Base-by-base conservation (phyloP, 2,329 filamentous ascomycete species). In the Acrocalymma vagum region DNA sequence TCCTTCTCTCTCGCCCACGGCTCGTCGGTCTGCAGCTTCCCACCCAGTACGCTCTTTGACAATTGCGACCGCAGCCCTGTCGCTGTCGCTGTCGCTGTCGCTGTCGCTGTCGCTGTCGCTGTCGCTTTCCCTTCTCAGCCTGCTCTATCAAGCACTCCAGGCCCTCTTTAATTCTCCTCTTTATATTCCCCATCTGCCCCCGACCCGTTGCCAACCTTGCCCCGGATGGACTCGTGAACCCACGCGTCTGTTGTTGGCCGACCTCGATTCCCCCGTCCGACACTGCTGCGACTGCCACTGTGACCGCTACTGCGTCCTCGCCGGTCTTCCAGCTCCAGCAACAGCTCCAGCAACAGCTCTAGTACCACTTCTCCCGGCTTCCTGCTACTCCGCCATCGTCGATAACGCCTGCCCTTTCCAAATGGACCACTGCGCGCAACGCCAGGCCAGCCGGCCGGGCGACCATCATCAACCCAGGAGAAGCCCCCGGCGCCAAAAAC, bases 11-110 rank as follows among this genome's bases (percentile, higher is more conserved):
- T 54, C 48, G 48, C 53, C 52, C 55, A 54, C 49, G 53, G 51
- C 55, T 58, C 45, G 58, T 62, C 60, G 62, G n/a, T n/a, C n/a
- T n/a, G n/a, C 58, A 66, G 62, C 60, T 64, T 54, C 62, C 58
- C 59, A 62, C 61, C 63, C 63, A 53, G 30, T 60, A 68, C 64
- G 65, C 60, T 63, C 60, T 66, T 63, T 55, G 55, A 56, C 49
- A 45, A 51, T 52, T 61, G 60, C 59, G 57, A 51, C 54, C 44
- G n/a, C n/a, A n/a, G n/a, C n/a, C n/a, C n/a, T n/a, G n/a, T n/a
- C n/a, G n/a, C n/a, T n/a, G n/a, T n/a, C n/a, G n/a, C n/a, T n/a
- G n/a, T n/a, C n/a, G n/a, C n/a, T n/a, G 55, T 39, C 51, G 56
- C 55, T 38, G 43, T 44, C 40, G 42, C 54, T 35, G 54, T 55